These are phyloP conservation scores for Suillus alpinus DNA, from an alignment of 768 basidiomycete species.

Conservation along the genomic window DNA sequence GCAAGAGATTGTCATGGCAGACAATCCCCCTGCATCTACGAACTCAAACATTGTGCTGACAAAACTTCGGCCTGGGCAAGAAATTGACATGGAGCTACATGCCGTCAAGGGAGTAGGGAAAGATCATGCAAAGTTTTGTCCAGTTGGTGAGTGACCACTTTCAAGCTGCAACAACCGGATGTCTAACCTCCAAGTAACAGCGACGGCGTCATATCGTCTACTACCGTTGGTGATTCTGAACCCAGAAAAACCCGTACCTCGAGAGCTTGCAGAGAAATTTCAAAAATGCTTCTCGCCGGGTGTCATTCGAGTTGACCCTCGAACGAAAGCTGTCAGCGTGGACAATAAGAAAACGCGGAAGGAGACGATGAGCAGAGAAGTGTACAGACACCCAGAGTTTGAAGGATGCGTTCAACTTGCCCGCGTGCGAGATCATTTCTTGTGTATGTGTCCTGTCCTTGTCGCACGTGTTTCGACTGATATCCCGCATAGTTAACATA, in stretches of 20 bases:
- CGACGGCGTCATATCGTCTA: conserved; percentile 93
- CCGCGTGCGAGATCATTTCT: conserved; percentile 87
- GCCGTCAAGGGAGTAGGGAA: conserved; percentile 91
- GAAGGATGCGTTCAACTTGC: conserved; percentile 77
- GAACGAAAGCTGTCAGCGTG: conserved; percentile 58
- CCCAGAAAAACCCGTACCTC: conserved; percentile 72
- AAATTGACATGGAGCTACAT: conserved; percentile 80
- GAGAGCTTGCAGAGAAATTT: conserved; percentile 77
- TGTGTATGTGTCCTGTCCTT: conserved; percentile 58
- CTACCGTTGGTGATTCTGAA: conserved; percentile 77
- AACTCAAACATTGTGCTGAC: conserved; percentile 84
- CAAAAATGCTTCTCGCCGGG: conserved; percentile 84
- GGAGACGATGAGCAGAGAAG: conserved; percentile 91
- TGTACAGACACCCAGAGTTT: conserved; percentile 89
- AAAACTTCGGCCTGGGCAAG: conserved; percentile 90
- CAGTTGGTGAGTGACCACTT: conserved; percentile 65
- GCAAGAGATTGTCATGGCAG: conserved; percentile 60
- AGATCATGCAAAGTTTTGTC: conserved; percentile 95
- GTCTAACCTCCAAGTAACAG: conserved; percentile 35
- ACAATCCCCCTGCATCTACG: conserved; percentile 57
- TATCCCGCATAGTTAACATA: conserved; percentile 62
- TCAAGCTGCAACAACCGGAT: neutral
- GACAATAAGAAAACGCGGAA: conserved; percentile 66
- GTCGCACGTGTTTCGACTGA: conserved; percentile 1
- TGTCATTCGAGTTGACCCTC: conserved; percentile 63